Evolutionary conservation across 2,329 filamentous ascomycete genomes (phyloP).

Genomic region (Ophiocordyceps robertsii): DNA sequence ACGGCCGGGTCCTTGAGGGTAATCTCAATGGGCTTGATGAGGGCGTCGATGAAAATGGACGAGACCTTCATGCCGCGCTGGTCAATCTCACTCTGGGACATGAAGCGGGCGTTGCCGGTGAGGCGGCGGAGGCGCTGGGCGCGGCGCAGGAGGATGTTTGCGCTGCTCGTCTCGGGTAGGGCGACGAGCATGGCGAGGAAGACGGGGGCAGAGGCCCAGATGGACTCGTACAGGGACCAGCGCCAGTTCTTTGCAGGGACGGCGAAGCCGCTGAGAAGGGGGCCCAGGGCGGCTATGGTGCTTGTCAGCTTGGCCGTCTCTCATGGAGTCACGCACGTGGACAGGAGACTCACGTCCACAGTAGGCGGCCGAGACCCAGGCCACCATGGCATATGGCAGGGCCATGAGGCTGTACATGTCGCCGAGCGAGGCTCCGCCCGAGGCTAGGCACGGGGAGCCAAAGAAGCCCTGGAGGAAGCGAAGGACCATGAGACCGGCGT

Average conservation of each 20-base stretch:
- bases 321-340: neutral
- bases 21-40: constrained; percentile 49
- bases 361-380: constrained; percentile 43
- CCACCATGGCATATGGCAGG: constrained; percentile 43
- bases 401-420: constrained; percentile 41
- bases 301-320: neutral
- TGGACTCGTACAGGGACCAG: constrained; percentile 51
- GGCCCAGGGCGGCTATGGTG: constrained; percentile 39
- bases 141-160: constrained; percentile 47
- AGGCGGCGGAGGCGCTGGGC: constrained; percentile 46
- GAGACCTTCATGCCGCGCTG: constrained; percentile 36
- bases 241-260: constrained; percentile 45
- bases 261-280: constrained; percentile 46
- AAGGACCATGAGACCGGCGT: constrained; percentile 47
- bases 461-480: constrained; percentile 55
- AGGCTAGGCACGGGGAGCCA: constrained; percentile 51
- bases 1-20: constrained; percentile 48
- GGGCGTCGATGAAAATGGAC: constrained; percentile 35
- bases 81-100: constrained; percentile 51
- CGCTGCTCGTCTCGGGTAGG: constrained; percentile 48
- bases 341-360: constrained; percentile 23
- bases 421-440: constrained; percentile 35
- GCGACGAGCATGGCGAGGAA: constrained; percentile 48
- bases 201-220: constrained; percentile 46
- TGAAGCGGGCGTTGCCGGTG: constrained; percentile 42